These are phyloP conservation scores for Arabis hirsuta DNA, from an alignment of 345 rosid genomes.

Conservation along the genomic window DNA sequence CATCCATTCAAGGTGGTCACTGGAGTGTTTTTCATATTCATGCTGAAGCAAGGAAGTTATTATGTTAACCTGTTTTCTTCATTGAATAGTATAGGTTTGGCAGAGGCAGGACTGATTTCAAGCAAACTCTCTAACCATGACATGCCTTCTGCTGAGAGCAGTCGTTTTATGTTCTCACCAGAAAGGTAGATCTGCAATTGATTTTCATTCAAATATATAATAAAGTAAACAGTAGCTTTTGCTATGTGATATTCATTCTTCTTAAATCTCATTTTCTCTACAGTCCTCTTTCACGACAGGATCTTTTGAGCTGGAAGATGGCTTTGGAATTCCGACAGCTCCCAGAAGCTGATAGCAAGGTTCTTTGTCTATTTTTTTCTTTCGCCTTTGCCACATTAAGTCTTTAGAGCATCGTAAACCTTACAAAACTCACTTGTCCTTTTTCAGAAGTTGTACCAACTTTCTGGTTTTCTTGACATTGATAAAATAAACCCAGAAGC, in stretches of 20 bases:
- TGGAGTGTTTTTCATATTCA: background rate
- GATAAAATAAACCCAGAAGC: slow-evolving; percentile 86
- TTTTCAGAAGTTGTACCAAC: slow-evolving; percentile 60
- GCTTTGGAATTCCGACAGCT: slow-evolving; percentile 81
- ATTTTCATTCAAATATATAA: slow-evolving; percentile 8
- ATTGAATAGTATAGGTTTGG: slow-evolving; percentile 74
- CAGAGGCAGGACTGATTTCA: slow-evolving; percentile 95
- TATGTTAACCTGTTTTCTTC: slow-evolving; percentile 19
- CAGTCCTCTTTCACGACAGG: slow-evolving; percentile 91
- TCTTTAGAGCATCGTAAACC: background rate
- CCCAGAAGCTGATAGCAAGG: slow-evolving; percentile 86
- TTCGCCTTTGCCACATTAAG: background rate
- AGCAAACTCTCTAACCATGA: slow-evolving; percentile 83
- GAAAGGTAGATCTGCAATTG: slow-evolving; percentile 58
- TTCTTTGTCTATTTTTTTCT: slow-evolving; percentile 38
- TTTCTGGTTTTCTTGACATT: slow-evolving; percentile 86
- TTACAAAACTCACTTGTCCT: slow-evolving; percentile 25
- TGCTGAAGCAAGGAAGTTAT: background rate
- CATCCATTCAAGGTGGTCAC: slow-evolving; percentile 89
- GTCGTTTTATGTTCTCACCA: slow-evolving; percentile 64
- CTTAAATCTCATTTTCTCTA: slow-evolving; percentile 28
- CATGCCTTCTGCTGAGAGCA: slow-evolving; percentile 53
- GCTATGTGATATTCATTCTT: slow-evolving; percentile 21
- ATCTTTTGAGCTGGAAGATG: slow-evolving; percentile 98
- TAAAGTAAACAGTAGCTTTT: background rate